A percentile compares a stretch with the other conserved stretches of the same genome.
These are phyloP conservation scores for Thuja plicata DNA, from an alignment of 83 land plant genomes.

Conservation along the genomic window DNA sequence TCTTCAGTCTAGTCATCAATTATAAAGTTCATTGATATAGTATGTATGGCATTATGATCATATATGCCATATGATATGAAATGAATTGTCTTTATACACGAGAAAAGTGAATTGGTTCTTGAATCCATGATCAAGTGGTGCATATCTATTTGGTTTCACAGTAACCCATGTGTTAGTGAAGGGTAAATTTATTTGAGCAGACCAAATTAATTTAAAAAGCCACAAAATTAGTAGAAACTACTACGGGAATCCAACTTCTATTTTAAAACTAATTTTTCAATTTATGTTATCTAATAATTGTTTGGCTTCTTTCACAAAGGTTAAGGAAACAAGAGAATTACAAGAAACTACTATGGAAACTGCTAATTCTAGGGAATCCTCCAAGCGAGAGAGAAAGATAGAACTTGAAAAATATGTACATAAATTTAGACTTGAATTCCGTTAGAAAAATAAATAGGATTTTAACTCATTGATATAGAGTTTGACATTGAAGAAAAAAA, in stretches of 20 bases:
- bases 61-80: neutral
- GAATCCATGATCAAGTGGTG: neutral
- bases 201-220: too few species aligned
- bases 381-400: slow-evolving; percentile 52
- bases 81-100: neutral
- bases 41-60: neutral
- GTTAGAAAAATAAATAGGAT: neutral
- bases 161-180: neutral
- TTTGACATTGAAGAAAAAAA: too few species aligned
- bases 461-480: neutral
- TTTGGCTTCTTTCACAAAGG: neutral
- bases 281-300: neutral
- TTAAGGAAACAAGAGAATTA: neutral
- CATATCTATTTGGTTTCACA: neutral
- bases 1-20: too few species aligned
- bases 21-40: too few species aligned
- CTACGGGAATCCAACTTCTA: neutral
- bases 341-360: neutral
- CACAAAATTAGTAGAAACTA: too few species aligned
- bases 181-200: too few species aligned
- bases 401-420: slow-evolving; percentile 63
- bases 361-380: slow-evolving; percentile 1
- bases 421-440: slow-evolving; percentile 4
- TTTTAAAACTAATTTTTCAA: slow-evolving; percentile 4
- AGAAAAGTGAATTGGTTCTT: neutral